Conservation (phyloP, 2,329 filamentous ascomycete species). For the Trichoderma guizhouense region DNA sequence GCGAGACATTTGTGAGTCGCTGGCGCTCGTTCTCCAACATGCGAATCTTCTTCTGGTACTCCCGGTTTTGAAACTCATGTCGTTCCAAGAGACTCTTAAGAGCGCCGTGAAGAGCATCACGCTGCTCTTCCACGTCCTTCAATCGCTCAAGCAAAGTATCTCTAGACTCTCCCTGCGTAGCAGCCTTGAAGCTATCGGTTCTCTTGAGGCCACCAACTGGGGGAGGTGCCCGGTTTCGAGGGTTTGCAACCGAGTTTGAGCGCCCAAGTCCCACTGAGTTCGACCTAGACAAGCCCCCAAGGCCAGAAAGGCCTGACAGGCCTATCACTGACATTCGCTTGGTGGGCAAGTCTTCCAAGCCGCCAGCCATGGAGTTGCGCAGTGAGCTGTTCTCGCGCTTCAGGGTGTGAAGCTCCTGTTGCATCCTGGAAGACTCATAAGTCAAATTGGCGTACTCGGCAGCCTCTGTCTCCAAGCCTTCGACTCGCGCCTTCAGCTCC, state of each 20-base stretch:
- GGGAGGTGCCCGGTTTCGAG: slow-evolving; percentile 38
- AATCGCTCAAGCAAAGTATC: slow-evolving; percentile 74
- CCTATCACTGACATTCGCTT: slow-evolving; percentile 32
- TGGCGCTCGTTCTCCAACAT: slow-evolving; percentile 76
- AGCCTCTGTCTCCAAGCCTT: slow-evolving; percentile 73
- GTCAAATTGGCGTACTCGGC: slow-evolving; percentile 68
- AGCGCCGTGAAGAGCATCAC: slow-evolving; percentile 85
- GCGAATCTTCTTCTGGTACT: slow-evolving; percentile 77
- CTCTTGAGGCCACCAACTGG: slow-evolving; percentile 47
- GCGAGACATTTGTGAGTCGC: slow-evolving; percentile 64
- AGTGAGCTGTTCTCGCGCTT: slow-evolving; percentile 64
- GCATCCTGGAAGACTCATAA: slow-evolving; percentile 79
- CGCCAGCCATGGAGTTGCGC: slow-evolving; percentile 35
- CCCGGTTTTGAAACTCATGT: slow-evolving; percentile 78
- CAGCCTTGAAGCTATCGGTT: slow-evolving; percentile 56
- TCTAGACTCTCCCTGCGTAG: slow-evolving; percentile 50
- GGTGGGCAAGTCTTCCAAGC: slow-evolving; percentile 21
- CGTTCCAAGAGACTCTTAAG: slow-evolving; percentile 81
- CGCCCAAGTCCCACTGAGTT: slow-evolving; percentile 64
- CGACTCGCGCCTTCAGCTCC: slow-evolving; percentile 69
- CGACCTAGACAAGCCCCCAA: slow-evolving; percentile 54
- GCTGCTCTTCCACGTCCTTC: slow-evolving; percentile 90
- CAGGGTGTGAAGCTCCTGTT: slow-evolving; percentile 76
- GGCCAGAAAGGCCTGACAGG: not conserved
- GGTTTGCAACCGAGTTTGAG: slow-evolving; percentile 65